Evolutionary conservation across 1,139 yeast species (phyloP), one percentile per base, ranked within the genome.

Genomic region (Yamadazyma buinensis): DNA sequence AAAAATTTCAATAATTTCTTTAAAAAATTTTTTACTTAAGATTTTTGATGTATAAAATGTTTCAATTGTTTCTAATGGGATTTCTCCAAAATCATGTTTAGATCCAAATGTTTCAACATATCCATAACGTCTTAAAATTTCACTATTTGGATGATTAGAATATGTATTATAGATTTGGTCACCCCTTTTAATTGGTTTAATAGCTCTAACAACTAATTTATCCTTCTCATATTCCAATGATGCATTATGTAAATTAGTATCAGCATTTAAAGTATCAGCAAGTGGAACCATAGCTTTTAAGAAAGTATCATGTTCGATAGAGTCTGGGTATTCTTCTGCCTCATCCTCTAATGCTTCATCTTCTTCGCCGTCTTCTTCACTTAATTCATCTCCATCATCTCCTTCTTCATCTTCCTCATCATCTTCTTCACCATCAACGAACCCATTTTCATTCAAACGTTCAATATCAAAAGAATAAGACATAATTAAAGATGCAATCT

Each of bases 221-320:
- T 54, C 61, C 1, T 60, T 64, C 3, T 55, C 45, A 48, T 80
- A 77, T 20, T 67, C 67, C 39, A 87, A 61, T 37, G 78, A 74
- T 5, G 96, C 95, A 55, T 92, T 90, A 51, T 79, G 80, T n/a
- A 73, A 64, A 13, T 71, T 69, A 0, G 95, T 83, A 51, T 88
- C 92, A 1, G 97, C 90, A 51, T 92, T 92, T 40, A 92, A 62
- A 19, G 86, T 80, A 51, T 92, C 97, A 0, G 97, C 97, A 34
- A 88, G 63, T 0, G 97, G 95, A 6, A 88, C 88, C 95, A 92
- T 84, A 0, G 95, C 84, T 53, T 92, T 90, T 43, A 74, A 64
- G 36, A 70, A 72, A 3, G 67, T 66, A 35, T 72, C 80, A 7
- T 37, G 28, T 54, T 59, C 18, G 42, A 47, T 28, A 47, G 47